Evolutionary conservation across 169 alveolate species (phyloP).

Genomic region (Theileria annulata): DNA sequence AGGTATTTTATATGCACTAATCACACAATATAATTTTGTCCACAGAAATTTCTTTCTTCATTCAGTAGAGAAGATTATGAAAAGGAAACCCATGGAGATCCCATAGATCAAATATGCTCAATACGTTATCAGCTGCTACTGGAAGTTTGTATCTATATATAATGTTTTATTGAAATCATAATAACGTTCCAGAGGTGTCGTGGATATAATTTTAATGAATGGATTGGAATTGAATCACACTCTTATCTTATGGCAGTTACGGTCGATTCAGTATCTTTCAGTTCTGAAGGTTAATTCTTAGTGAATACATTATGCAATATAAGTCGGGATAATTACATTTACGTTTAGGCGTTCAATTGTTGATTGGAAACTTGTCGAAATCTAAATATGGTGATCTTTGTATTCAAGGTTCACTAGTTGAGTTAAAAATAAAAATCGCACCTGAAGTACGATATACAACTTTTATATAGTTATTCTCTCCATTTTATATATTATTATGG

Average conservation of each 20-base stretch:
- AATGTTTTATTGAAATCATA: neutral
- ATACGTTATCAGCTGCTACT: conserved; percentile 62
- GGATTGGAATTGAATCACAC: conserved; percentile 24
- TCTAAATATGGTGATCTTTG: conserved; percentile 71
- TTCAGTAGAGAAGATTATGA: conserved; percentile 10
- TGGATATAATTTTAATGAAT: conserved; percentile 20
- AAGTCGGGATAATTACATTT: neutral
- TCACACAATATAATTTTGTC: conserved; percentile 45
- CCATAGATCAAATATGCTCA: conserved; percentile 40
- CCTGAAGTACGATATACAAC: conserved; percentile 13
- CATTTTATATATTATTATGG: too few relatives aligned
- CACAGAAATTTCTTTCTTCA: conserved; percentile 37
- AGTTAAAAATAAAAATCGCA: conserved; percentile 51
- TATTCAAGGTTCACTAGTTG: conserved; percentile 69
- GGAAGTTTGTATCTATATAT: conserved; percentile 27
- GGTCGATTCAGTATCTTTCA: conserved; percentile 71
- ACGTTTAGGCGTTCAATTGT: conserved; percentile 61
- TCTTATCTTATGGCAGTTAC: conserved; percentile 34
- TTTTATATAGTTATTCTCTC: neutral
- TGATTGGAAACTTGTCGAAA: conserved; percentile 68
- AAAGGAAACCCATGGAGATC: conserved; percentile 23
- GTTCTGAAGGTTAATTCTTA: conserved; percentile 10
- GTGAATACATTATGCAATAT: neutral
- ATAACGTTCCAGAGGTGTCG: conserved; percentile 17
- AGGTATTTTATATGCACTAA: conserved; percentile 29